phyloP scores from a whole-genome alignment of 257 asterid species.

The Anisodus tanguticus region DNA sequence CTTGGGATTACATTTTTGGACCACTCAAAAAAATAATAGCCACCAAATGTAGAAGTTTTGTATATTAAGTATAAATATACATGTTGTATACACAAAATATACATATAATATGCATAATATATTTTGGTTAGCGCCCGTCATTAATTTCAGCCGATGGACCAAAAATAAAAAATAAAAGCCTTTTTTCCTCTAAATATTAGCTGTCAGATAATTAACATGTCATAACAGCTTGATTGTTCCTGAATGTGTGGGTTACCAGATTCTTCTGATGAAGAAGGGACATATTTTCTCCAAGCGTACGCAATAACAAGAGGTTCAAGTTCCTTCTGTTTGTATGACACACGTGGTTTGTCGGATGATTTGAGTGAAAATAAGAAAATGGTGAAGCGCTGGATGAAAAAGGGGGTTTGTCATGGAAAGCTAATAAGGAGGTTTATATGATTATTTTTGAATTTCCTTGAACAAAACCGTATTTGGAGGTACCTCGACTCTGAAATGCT shows the following conservation, averaged over 20 bases:
- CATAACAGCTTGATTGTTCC: constrained; percentile 14
- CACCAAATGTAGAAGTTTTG: no score
- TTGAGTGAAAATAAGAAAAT: constrained; percentile 49
- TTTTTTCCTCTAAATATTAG: not conserved
- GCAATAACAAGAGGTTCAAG: constrained; percentile 64
- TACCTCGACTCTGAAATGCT: not conserved
- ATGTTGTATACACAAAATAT: no score
- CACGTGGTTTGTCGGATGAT: constrained; percentile 64
- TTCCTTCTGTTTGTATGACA: constrained; percentile 70
- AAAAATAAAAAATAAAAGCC: no score
- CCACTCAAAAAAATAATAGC: no score
- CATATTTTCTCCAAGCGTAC: constrained; percentile 68
- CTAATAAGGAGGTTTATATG: constrained; percentile 57
- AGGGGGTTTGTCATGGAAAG: constrained; percentile 73
- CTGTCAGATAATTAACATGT: constrained; percentile 17
- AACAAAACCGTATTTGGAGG: not conserved
- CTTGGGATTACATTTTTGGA: no score
- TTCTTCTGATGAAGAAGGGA: constrained; percentile 60
- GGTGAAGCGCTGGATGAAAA: constrained; percentile 63
- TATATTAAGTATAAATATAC: no score
- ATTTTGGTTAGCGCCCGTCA: no score
- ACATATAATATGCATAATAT: no score
- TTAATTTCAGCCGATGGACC: no score
- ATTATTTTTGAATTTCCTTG: not conserved
- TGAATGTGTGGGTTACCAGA: constrained; percentile 44